phyloP scores from a whole-genome alignment of 306 rosid genomes.

The Lathyrus oleraceus region DNA sequence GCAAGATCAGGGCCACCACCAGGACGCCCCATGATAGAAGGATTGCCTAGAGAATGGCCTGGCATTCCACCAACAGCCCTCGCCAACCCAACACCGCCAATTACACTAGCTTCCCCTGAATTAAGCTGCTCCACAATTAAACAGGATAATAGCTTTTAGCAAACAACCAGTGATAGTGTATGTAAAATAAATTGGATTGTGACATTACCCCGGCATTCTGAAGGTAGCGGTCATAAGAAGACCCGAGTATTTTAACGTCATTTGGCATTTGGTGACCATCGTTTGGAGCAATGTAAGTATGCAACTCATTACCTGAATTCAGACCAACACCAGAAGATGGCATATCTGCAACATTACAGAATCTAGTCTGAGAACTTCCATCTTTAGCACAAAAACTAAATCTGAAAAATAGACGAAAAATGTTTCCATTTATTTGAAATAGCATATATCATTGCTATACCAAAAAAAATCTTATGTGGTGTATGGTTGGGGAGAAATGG shows the following conservation, averaged over 20 bases:
- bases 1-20: conserved; percentile 55
- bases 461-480: background rate
- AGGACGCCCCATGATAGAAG: conserved; percentile 50
- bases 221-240: conserved; percentile 87
- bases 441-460: conserved; percentile 1
- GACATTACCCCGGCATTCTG: conserved; percentile 68
- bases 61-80: conserved; percentile 58
- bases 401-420: background rate
- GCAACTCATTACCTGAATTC: conserved; percentile 66
- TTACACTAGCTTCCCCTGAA: conserved; percentile 65
- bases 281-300: conserved; percentile 49
- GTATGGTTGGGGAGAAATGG: background rate
- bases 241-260: conserved; percentile 65
- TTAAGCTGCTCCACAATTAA: conserved; percentile 54
- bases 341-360: conserved; percentile 47
- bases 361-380: conserved; percentile 8
- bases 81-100: conserved; percentile 59
- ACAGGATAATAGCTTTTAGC: conserved; percentile 34
- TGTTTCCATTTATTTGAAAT: background rate
- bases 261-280: conserved; percentile 55
- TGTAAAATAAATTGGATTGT: conserved; percentile 30
- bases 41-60: conserved; percentile 52
- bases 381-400: conserved; percentile 12
- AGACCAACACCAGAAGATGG: conserved; percentile 54
- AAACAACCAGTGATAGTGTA: conserved; percentile 27